A percentile compares a stretch with the other conserved stretches of the same genome.
Evolutionary conservation across 495 filamentous ascomycete genomes (phyloP).

Genomic region (Penicillium lividum): DNA sequence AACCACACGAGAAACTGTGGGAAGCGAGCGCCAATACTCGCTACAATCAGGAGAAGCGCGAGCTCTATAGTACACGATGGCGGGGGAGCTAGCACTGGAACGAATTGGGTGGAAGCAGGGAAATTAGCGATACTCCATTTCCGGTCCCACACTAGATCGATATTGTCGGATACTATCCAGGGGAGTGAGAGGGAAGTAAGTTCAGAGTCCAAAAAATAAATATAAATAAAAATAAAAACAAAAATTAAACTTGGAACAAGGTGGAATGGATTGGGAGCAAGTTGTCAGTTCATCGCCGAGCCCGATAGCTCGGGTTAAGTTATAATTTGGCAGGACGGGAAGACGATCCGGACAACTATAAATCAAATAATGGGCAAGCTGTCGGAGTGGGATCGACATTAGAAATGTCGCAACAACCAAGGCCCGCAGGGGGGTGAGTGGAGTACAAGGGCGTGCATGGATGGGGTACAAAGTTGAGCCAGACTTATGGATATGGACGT

Average conservation of each 20-base stretch:
- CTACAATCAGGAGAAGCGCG: constrained; percentile 3
- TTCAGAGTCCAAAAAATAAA: not conserved
- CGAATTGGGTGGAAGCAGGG: not conserved
- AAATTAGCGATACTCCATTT: constrained; percentile 20
- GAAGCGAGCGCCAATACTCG: constrained; percentile 5
- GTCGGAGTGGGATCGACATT: constrained; percentile 24
- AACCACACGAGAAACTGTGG: not conserved
- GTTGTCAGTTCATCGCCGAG: constrained; percentile 15
- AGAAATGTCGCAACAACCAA: constrained; percentile 17
- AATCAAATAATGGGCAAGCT: constrained; percentile 21
- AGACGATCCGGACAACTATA: constrained; percentile 36
- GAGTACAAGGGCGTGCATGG: constrained; percentile 18
- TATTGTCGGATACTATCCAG: not conserved
- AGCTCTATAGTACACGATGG: constrained; percentile 8
- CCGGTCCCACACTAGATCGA: constrained; percentile 20
- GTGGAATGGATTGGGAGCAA: constrained; percentile 4
- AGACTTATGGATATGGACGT: constrained; percentile 20
- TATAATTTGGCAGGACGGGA: constrained; percentile 43
- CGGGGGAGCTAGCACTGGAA: constrained; percentile 14
- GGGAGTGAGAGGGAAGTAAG: not conserved
- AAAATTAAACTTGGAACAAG: not conserved
- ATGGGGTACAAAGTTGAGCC: constrained; percentile 26
- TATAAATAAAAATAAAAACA: not conserved
- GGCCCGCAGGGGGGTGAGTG: constrained; percentile 19
- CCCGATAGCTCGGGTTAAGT: constrained; percentile 51